These are phyloP conservation scores for Neofusicoccum umdonicola DNA, from an alignment of 2,329 filamentous ascomycete genomes.

Conservation along the genomic window DNA sequence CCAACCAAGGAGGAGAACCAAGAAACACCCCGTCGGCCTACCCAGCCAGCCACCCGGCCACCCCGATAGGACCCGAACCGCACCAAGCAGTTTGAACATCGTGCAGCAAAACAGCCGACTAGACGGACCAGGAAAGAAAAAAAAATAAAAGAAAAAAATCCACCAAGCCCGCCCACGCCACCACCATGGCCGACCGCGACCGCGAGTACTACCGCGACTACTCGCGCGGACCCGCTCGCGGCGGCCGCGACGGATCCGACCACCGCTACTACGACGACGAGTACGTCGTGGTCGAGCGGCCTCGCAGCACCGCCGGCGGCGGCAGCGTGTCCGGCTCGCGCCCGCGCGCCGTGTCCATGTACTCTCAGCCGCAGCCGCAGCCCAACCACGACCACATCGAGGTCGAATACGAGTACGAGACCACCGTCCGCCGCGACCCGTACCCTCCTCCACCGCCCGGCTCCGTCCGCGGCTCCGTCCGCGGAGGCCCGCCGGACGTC, in stretches of 20 bases:
- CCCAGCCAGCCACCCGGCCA: not conserved
- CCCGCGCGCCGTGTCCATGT: slow-evolving; percentile 1
- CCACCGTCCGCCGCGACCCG: not conserved
- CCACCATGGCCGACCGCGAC: not conserved
- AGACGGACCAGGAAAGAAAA: not conserved
- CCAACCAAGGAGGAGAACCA: not conserved
- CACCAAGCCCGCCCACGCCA: not conserved
- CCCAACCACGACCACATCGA: not conserved
- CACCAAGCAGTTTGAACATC: not conserved
- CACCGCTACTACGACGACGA: slow-evolving; percentile 10
- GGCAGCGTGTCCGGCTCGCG: not conserved
- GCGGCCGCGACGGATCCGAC: not conserved
- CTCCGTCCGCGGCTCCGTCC: not conserved
- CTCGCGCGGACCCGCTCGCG: not conserved
- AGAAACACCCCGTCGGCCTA: not conserved
- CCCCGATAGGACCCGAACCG: not conserved
- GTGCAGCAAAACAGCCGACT: not conserved
- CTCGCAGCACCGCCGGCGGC: not conserved
- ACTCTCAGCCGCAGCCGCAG: not conserved
- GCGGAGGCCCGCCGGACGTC: not conserved
- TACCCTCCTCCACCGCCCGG: not conserved
- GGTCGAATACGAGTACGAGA: not conserved
- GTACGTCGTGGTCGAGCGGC: slow-evolving; percentile 7
- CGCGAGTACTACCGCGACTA: slow-evolving; percentile 10
- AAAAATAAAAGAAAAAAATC: not conserved